Base-by-base conservation (phyloP, 148 eudicot species). In the Chenopodium suecicum region DNA sequence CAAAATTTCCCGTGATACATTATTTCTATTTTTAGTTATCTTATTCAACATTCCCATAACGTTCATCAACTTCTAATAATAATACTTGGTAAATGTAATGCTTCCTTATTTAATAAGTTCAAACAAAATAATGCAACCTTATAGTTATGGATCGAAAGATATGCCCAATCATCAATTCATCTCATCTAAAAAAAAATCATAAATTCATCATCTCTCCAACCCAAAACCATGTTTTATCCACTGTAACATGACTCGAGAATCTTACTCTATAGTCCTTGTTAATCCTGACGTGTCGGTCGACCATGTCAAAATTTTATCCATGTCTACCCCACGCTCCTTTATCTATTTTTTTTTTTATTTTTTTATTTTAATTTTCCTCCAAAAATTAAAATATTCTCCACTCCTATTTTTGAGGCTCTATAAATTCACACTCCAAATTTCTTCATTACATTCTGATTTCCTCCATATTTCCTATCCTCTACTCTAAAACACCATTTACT, bases 251-350 rank as follows among this genome's bases (percentile, higher is more conserved):
- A 54, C 17, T 58, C 29, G 34, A 54, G 64, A 56, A 58, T 56
- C 48, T 31, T 16, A 58, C 29, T 44, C 22, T 1, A 37, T 19
- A 63, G 70, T 62, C 66, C 29, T 63, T 64, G 12, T 70, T 60
- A 80, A 71, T 47, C 5, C 66, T 81, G 83, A 81, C 83, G 83
- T 81, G 83, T 81, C 64, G 74, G 62, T 75, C 71, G 74, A 81
- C 52, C 44, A 20, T 72, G 76, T 71, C 76, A 72, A 72, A 80
- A 80, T 25, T 37, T 73, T 62, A 83, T 70, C 27, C 58, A 71
- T 46, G 29, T 70, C 64, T 76, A 23, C 20, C 82, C 73, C 44
- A 12, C 23, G 11, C n/a, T 60, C 76, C 32, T 72, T 56, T 14
- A 16, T 12, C 17, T 56, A 3, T 3, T 56, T 5, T 47, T 72